phyloP scores from a whole-genome alignment of 2,329 filamentous ascomycete genomes.

The Xylariaceae sp. region DNA sequence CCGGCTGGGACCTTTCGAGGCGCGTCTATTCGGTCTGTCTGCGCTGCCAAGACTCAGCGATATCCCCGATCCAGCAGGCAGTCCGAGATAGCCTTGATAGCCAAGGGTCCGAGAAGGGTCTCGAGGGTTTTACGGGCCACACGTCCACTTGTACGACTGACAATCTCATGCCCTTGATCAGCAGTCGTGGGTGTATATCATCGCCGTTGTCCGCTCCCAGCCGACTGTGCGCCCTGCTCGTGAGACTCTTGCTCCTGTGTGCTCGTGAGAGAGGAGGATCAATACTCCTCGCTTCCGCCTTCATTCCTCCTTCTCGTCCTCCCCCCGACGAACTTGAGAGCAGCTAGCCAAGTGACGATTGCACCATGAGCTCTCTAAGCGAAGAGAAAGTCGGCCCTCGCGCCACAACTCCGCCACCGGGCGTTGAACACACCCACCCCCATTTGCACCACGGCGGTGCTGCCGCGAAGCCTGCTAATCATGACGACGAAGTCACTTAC shows the following conservation, averaged over 20 bases:
- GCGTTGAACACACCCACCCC: conserved; percentile 38
- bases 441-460: conserved; percentile 40
- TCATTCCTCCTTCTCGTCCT: conserved; percentile 10
- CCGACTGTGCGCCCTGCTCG: background rate
- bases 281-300: background rate
- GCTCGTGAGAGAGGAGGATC: background rate
- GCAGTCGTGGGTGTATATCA: conserved; percentile 14
- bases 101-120: too few species aligned
- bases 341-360: background rate
- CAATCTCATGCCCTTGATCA: too few species aligned
- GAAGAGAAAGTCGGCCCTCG: conserved; percentile 16
- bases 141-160: too few species aligned
- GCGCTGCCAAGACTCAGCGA: too few species aligned
- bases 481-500: conserved; percentile 46
- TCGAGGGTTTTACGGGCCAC: too few species aligned
- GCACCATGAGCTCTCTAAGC: conserved; percentile 19
- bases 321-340: conserved; percentile 7
- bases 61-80: too few species aligned
- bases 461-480: conserved; percentile 28
- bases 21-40: too few species aligned
- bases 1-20: too few species aligned
- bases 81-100: too few species aligned
- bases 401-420: conserved; percentile 22
- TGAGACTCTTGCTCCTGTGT: background rate
- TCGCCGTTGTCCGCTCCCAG: conserved; percentile 8